Percentiles rank a stretch among this genome's conserved stretches.
Evolutionary conservation across 371 early-diverging fungal genomes (phyloP).

Genomic region (Mortierella sp.): DNA sequence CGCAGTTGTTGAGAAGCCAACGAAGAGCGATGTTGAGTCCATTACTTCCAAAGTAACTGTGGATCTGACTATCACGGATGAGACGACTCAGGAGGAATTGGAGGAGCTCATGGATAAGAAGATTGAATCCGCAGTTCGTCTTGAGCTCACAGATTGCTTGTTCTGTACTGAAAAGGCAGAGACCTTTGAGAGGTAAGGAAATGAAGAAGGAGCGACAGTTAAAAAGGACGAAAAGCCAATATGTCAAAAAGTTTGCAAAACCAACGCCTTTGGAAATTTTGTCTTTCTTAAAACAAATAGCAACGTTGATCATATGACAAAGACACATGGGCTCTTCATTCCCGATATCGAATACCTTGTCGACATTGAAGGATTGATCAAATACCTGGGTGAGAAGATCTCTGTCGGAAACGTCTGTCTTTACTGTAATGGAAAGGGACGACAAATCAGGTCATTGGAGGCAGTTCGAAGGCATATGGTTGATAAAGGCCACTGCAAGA

Average conservation of each 20-base stretch:
- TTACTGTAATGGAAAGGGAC: constrained; percentile 94
- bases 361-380: constrained; percentile 89
- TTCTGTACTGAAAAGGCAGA: constrained; percentile 81
- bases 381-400: constrained; percentile 94
- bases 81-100: constrained; percentile 66
- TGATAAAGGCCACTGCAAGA: constrained; percentile 95
- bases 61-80: constrained; percentile 68
- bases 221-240: no score
- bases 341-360: constrained; percentile 95
- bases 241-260: no score
- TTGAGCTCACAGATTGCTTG: constrained; percentile 81
- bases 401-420: constrained; percentile 93
- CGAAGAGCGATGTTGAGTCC: constrained; percentile 60
- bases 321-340: constrained; percentile 92
- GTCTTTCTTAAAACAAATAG: constrained; percentile 8
- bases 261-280: neutral
- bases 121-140: constrained; percentile 72
- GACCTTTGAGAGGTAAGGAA: constrained; percentile 71
- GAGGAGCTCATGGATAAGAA: constrained; percentile 79
- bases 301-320: constrained; percentile 94
- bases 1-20: constrained; percentile 57
- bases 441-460: constrained; percentile 86
- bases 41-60: constrained; percentile 60
- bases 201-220: neutral
- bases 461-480: constrained; percentile 96